Evolutionary conservation across 768 basidiomycete species (phyloP), one percentile per base, ranked within the genome.

Genomic region (Russula olivacea): DNA sequence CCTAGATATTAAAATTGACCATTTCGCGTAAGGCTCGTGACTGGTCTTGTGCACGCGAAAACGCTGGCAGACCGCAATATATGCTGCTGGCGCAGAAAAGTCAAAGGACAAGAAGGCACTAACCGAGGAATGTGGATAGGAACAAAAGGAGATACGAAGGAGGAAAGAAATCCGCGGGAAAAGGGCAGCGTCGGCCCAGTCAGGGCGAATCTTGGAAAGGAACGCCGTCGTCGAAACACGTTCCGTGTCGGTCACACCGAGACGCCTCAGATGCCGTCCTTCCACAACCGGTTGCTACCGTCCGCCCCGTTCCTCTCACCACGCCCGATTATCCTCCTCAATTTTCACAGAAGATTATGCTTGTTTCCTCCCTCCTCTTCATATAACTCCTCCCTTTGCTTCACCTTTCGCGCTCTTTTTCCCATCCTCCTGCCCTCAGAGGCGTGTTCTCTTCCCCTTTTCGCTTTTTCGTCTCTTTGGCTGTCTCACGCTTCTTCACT

Each of bases 241-340:
- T 88, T 86, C 84, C 80, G 81, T 80, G 82, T 81, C 77, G 78
- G 77, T 85, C 86, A 81, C 83, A 82, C 79, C 78, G 73, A 72
- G 76, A 78, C 71, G 73, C 72, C 69, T 68, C 77, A 76, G 78
- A 78, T 79, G 78, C 71, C 71, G 73, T 76, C 78, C 77, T 79
- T 76, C 78, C 78, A 78, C 75, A 71, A 71, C 74, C 75, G 78
- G 78, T 79, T 77, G 76, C 79, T 74, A 75, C 78, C 75, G 79
- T 78, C 76, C 78, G 77, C 78, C 77, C 79, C 79, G 78, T 74
- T 75, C 78, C 73, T 76, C 74, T 77, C 74, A 71, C 73, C 77
- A 72, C 74, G 76, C 76, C 76, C 76, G 40, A 36, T 50, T 50
- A 64, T 64, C 74, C 71, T 74, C 73, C 72, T 73, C 78, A 78